Percentiles rank a stretch among this genome's conserved stretches.
These are phyloP conservation scores for Plectosphaerella sp. DNA, from an alignment of 2,329 filamentous ascomycete species.

Conservation along the genomic window DNA sequence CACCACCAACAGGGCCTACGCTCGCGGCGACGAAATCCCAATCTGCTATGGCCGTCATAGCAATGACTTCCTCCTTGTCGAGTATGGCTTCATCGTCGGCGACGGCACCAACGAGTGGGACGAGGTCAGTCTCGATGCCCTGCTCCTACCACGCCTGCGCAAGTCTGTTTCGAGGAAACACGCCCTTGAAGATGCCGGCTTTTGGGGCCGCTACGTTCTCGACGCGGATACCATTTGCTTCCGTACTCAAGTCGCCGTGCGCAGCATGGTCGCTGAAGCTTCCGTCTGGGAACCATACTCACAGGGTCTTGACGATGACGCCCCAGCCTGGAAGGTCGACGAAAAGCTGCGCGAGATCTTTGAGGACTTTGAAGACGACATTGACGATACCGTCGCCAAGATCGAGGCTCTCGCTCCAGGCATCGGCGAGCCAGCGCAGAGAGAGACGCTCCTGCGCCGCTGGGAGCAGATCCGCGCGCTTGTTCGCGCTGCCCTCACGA, in stretches of 20 bases:
- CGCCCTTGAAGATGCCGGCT: constrained; percentile 39
- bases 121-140: constrained; percentile 42
- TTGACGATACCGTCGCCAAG: constrained; percentile 22
- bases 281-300: constrained; percentile 43
- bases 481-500: constrained; percentile 28
- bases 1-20: constrained; percentile 44
- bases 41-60: constrained; percentile 67
- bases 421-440: constrained; percentile 26
- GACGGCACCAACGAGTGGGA: constrained; percentile 47
- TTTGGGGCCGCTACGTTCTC: constrained; percentile 46
- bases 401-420: constrained; percentile 19
- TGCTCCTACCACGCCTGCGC: constrained; percentile 33
- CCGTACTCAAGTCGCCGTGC: constrained; percentile 49
- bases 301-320: constrained; percentile 37
- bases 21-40: constrained; percentile 58
- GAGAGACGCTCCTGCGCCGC: constrained; percentile 27
- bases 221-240: constrained; percentile 48
- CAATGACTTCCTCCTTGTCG: constrained; percentile 68
- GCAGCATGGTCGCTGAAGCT: constrained; percentile 28
- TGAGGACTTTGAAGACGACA: constrained; percentile 26
- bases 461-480: constrained; percentile 39
- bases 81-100: constrained; percentile 53
- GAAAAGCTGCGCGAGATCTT: constrained; percentile 31
- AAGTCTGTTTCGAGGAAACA: constrained; percentile 23
- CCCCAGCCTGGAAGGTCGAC: constrained; percentile 32